phyloP scores from a whole-genome alignment of 2,329 filamentous ascomycete genomes.

The Dactylellina sp. region DNA sequence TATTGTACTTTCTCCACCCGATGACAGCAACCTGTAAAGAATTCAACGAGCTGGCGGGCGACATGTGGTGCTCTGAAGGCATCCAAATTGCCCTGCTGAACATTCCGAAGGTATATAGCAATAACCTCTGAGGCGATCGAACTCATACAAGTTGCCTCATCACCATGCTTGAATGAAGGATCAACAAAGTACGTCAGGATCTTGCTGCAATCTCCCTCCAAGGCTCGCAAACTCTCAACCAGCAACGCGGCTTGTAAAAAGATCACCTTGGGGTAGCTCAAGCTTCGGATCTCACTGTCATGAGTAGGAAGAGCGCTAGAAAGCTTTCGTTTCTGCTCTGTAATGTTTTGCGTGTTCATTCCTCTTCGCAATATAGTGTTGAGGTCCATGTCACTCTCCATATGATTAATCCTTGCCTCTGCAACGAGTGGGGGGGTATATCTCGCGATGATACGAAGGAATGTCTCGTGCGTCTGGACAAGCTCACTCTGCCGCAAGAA shows the following conservation, averaged over 20 bases:
- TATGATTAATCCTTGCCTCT: constrained; percentile 86
- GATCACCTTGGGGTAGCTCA: constrained; percentile 90
- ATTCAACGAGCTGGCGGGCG: constrained; percentile 84
- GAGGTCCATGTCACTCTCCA: constrained; percentile 95
- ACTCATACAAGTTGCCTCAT: constrained; percentile 73
- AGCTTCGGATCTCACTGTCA: constrained; percentile 79
- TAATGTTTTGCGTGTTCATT: constrained; percentile 80
- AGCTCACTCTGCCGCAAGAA: constrained; percentile 81
- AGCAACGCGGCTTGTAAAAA: constrained; percentile 92
- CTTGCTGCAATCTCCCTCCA: constrained; percentile 88
- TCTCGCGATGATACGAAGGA: constrained; percentile 84
- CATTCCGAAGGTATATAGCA: constrained; percentile 81
- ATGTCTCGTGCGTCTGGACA: constrained; percentile 77
- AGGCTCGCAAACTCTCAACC: constrained; percentile 87
- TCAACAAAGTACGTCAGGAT: constrained; percentile 94
- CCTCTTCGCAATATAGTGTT: constrained; percentile 92
- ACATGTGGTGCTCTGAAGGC: constrained; percentile 90
- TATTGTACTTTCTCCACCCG: constrained; percentile 91
- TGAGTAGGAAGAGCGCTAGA: constrained; percentile 78
- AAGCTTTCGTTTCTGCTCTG: constrained; percentile 83
- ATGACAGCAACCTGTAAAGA: constrained; percentile 92
- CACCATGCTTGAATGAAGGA: constrained; percentile 76
- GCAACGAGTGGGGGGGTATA: constrained; percentile 88
- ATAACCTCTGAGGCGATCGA: constrained; percentile 75
- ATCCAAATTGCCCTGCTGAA: constrained; percentile 76